Evolutionary conservation across 2,329 filamentous ascomycete species (phyloP), one percentile per base, ranked within the genome.

Genomic region (Penicillium expansum): DNA sequence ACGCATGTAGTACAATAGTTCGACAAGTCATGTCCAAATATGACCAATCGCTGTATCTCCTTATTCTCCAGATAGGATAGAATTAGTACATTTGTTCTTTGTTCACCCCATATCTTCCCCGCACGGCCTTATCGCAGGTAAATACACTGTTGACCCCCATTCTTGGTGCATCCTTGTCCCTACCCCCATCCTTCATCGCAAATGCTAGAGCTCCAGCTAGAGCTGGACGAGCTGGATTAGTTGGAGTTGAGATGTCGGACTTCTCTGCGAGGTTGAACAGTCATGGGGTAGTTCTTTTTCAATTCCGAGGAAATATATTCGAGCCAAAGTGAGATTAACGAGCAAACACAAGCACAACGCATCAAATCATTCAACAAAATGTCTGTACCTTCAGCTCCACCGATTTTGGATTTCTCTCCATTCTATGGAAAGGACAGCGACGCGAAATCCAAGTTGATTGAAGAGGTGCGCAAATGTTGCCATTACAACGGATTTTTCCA

Each of bases 401-500:
- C 71, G 13, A 67, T 74, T 32, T 61, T 74, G 22, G 69, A 74
- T 45, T 72, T 74, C 48, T 68, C 69, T 27, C 57, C 67, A 29
- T 71, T 72, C 56, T 73, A 74, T 32, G 66, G 65, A 11, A 41
- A 59, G 4, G 67, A 74, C 39, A 54, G 48, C 44, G 60, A 59
- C 9, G 69, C 69, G 8, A 74, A 72, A 56, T 59, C 62, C 4
- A 55, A 67, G 14, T 55, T 73, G 14, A 67, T 73, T 8, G 52
- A 67, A 1, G 55, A 66, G 3, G 56, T 69, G 11, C 64, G 67
- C n/a, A 58, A 66, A 16, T 67, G 62, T 16, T 70, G 68, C 32
- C 63, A 63, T 10, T 66, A 68, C 47, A 69, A 69, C 43, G 77
- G 78, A 20, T 80, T 80, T 65, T 80, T 79, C 63, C 77, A 79